These are phyloP conservation scores for Penicillium sp. DNA, from an alignment of 2,329 filamentous ascomycete species.

Conservation along the genomic window DNA sequence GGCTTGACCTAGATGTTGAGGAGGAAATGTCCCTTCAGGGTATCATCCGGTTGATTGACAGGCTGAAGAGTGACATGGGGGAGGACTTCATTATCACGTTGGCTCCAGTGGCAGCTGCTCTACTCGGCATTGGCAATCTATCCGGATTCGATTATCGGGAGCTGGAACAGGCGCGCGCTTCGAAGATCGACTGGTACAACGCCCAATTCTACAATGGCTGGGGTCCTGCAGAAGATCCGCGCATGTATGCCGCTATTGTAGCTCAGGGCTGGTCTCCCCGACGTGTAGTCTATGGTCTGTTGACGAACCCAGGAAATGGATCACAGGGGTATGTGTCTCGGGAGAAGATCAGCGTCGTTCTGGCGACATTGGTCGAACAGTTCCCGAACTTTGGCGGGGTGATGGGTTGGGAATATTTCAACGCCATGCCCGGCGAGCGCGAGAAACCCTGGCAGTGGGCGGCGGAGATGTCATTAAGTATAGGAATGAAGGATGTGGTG, in stretches of 20 bases:
- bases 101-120: slow-evolving; percentile 77
- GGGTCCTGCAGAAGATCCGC: slow-evolving; percentile 64
- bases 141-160: slow-evolving; percentile 81
- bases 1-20: slow-evolving; percentile 79
- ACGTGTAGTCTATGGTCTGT: slow-evolving; percentile 76
- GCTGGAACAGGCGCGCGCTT: slow-evolving; percentile 69
- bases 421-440: slow-evolving; percentile 68
- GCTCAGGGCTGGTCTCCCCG: slow-evolving; percentile 68
- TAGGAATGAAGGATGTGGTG: slow-evolving; percentile 48
- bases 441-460: slow-evolving; percentile 78
- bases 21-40: slow-evolving; percentile 71
- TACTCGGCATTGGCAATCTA: slow-evolving; percentile 65
- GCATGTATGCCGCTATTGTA: slow-evolving; percentile 49
- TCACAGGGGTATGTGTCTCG: slow-evolving; percentile 64
- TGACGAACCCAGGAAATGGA: slow-evolving; percentile 79
- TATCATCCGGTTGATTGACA: slow-evolving; percentile 68
- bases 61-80: slow-evolving; percentile 59
- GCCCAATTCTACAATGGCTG: slow-evolving; percentile 92
- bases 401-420: slow-evolving; percentile 97
- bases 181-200: slow-evolving; percentile 81
- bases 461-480: slow-evolving; percentile 61
- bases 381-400: slow-evolving; percentile 79
- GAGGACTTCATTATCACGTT: slow-evolving; percentile 73
- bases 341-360: slow-evolving; percentile 59
- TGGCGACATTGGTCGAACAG: slow-evolving; percentile 60